Percentiles rank a stretch among this genome's conserved stretches.
Conservation (phyloP, 495 filamentous ascomycete species). For the Chaetomium cochliodes region DNA sequence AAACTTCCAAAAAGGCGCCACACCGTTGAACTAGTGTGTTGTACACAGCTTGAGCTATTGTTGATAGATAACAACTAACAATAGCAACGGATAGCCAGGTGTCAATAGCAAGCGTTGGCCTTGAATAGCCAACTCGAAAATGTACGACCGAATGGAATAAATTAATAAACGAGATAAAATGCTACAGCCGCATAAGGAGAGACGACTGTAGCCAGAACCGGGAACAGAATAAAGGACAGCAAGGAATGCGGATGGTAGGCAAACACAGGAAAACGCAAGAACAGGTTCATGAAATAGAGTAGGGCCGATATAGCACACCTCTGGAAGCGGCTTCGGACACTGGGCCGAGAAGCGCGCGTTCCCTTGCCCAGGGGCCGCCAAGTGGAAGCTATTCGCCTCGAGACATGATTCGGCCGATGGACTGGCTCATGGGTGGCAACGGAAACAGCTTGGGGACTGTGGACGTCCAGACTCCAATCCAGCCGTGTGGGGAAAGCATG, state of each 20-base stretch:
- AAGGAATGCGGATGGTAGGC: not conserved
- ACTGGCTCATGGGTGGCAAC: not conserved
- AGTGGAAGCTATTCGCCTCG: not conserved
- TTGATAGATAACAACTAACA: not conserved
- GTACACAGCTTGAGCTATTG: too few species aligned
- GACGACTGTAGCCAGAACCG: conserved; percentile 19
- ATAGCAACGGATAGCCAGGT: conserved; percentile 4
- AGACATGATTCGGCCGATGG: conserved; percentile 7
- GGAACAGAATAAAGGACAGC: not conserved
- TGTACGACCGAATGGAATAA: not conserved
- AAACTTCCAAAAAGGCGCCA: not conserved
- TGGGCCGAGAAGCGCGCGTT: not conserved
- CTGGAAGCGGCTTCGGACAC: not conserved
- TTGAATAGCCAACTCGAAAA: not conserved
- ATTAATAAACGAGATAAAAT: not conserved
- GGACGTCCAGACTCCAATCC: not conserved
- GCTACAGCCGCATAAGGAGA: conserved; percentile 32
- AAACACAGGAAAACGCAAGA: not conserved
- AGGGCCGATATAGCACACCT: not conserved
- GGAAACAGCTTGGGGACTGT: not conserved
- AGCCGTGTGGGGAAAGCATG: not conserved
- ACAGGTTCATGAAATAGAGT: not conserved
- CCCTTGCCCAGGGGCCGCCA: not conserved
- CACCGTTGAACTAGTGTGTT: not conserved
- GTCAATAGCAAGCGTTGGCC: not conserved